Conservation (phyloP, 495 filamentous ascomycete species). For the Talaromyces trachyspermus region DNA sequence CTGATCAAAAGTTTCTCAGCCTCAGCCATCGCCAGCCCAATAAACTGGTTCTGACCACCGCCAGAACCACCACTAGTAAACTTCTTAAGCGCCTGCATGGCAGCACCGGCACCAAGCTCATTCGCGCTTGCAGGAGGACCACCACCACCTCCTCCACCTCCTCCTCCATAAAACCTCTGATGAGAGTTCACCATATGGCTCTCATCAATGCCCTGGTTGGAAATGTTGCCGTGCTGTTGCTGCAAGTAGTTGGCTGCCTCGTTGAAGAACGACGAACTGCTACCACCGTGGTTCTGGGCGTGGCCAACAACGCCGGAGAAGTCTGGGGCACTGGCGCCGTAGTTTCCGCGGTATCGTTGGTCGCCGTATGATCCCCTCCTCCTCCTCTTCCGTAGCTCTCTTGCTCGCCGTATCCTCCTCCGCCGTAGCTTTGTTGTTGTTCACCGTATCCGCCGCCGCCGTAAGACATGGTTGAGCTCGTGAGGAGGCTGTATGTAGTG, state of each 20-base stretch:
- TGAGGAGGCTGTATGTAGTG: neutral
- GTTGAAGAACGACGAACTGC: conserved; percentile 4
- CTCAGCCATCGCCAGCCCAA: conserved; percentile 63
- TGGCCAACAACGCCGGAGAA: conserved; percentile 6
- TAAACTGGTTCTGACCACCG: conserved; percentile 49
- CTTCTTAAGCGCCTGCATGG: conserved; percentile 64
- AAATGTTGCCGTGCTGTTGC: conserved; percentile 5
- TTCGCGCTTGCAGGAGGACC: conserved; percentile 27
- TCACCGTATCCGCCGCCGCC: neutral
- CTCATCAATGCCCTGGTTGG: conserved; percentile 45
- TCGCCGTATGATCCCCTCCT: too few relatives aligned
- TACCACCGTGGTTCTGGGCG: conserved; percentile 7
- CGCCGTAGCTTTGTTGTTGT: neutral
- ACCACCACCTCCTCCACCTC: conserved; percentile 18
- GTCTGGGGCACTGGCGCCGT: conserved; percentile 4
- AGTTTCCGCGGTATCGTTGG: conserved; percentile 8
- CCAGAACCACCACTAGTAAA: conserved; percentile 33
- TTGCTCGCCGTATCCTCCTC: neutral
- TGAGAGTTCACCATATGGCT: conserved; percentile 46
- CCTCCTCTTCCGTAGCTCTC: neutral
- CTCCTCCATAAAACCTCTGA: conserved; percentile 45
- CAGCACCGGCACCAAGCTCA: conserved; percentile 52
- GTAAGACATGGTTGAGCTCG: conserved; percentile 3
- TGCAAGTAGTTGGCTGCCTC: conserved; percentile 8
- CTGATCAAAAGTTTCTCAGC: conserved; percentile 60